phyloP scores from a whole-genome alignment of 148 eudicot species.

The Rhododendron henanense region DNA sequence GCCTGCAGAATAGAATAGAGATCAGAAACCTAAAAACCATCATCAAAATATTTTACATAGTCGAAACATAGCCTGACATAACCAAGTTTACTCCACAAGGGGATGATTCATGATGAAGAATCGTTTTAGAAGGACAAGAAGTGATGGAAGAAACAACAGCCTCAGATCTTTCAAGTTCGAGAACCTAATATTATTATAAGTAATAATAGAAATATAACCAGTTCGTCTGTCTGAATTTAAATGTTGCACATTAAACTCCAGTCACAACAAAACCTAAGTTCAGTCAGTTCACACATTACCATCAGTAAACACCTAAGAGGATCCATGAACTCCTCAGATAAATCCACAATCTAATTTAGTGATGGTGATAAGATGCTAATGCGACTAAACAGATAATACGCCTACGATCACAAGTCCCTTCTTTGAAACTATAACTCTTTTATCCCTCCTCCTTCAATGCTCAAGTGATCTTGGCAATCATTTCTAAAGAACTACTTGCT shows the following conservation, averaged over 20 bases:
- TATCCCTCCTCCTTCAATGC: neutral
- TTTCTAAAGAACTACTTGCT: neutral
- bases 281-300: neutral
- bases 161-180: neutral
- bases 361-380: neutral
- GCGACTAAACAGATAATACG: neutral
- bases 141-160: neutral
- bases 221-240: neutral
- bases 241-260: neutral
- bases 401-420: neutral
- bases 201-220: neutral
- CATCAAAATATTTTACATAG: neutral
- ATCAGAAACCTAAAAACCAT: neutral
- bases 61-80: neutral
- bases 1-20: slow-evolving; percentile 49
- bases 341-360: neutral
- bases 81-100: neutral
- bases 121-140: neutral
- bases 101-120: neutral
- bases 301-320: neutral
- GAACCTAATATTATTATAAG: neutral
- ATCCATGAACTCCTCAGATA: neutral
- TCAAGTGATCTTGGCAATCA: neutral
- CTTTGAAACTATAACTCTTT: neutral
- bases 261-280: neutral